Conservation (phyloP, 78 protist genomes). For the Protostelium mycophagum region DNA sequence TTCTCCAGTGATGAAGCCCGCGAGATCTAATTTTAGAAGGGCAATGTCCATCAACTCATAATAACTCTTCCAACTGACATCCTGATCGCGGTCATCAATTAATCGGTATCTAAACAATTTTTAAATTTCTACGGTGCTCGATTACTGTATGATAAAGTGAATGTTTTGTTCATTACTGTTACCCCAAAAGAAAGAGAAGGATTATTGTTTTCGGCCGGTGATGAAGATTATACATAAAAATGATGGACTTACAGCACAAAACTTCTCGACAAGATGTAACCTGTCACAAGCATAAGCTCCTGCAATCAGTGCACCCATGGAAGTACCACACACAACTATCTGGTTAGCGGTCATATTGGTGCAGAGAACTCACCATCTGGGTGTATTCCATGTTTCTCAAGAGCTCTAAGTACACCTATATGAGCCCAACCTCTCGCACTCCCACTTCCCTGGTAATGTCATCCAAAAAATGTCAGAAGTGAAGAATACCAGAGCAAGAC, state of each 20-base stretch:
- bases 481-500: not conserved
- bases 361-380: not conserved
- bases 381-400: not conserved
- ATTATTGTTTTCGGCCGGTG: no score
- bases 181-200: no score
- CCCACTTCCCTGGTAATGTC: not conserved
- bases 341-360: not conserved
- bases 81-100: not conserved
- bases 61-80: not conserved
- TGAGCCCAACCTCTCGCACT: not conserved
- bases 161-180: no score
- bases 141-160: no score
- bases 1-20: not conserved
- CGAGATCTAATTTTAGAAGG: not conserved
- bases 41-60: not conserved
- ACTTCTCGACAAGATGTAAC: not conserved
- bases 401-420: not conserved
- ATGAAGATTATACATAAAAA: not conserved
- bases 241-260: not conserved
- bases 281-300: not conserved
- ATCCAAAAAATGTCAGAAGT: not conserved
- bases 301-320: not conserved
- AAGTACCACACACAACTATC: not conserved
- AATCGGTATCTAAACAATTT: not conserved
- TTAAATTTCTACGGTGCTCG: no score